A percentile compares a stretch with the other conserved stretches of the same genome.
Conservation (phyloP, 2,329 filamentous ascomycete genomes). For the Trichoderma endophyticum region DNA sequence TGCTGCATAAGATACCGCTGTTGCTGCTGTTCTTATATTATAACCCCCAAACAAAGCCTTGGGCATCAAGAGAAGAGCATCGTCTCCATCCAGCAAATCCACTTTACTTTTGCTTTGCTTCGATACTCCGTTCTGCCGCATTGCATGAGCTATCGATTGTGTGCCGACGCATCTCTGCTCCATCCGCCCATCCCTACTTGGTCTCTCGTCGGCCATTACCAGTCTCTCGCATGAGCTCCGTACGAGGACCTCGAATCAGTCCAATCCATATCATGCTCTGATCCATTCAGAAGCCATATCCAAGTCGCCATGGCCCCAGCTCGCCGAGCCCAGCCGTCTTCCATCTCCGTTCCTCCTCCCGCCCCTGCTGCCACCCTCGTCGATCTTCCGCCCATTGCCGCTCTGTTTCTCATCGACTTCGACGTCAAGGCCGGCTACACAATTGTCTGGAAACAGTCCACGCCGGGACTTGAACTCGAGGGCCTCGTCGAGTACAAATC, state of each 20-base stretch:
- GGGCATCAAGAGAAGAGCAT: not conserved
- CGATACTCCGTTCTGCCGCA: constrained; percentile 6
- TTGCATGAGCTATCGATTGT: constrained; percentile 9
- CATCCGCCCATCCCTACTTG: not conserved
- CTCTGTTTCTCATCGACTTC: constrained; percentile 85
- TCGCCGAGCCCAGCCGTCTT: constrained; percentile 38
- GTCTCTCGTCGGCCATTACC: not conserved
- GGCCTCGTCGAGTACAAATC: constrained; percentile 95
- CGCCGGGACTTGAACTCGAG: constrained; percentile 69
- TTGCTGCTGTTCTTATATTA: not conserved
- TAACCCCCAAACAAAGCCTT: not conserved
- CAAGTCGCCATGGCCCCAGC: constrained; percentile 38
- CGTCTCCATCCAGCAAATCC: not conserved
- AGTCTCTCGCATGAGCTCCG: constrained; percentile 4
- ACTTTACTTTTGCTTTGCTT: not conserved
- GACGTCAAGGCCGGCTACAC: constrained; percentile 91
- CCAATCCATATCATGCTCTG: constrained; percentile 31
- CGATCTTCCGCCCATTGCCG: constrained; percentile 53
- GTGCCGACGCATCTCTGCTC: not conserved
- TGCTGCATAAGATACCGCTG: not conserved
- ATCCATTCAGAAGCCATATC: constrained; percentile 21
- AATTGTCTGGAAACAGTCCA: constrained; percentile 79
- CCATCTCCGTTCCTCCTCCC: constrained; percentile 36
- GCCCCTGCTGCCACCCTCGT: constrained; percentile 31
- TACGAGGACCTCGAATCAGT: not conserved